Conservation (phyloP, 768 basidiomycete species). For the Lanmaoa rubissima region DNA sequence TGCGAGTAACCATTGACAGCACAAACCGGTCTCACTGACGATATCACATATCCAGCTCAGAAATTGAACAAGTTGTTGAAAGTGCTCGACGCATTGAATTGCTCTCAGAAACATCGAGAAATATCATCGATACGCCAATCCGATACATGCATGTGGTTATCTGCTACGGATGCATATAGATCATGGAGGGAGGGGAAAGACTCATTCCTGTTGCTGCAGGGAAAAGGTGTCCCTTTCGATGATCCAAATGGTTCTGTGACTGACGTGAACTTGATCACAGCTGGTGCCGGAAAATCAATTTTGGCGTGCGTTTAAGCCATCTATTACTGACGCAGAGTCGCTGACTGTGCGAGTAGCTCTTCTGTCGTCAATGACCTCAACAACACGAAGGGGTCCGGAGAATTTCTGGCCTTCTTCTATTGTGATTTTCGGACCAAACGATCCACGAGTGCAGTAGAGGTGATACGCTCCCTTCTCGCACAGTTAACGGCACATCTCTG, state of each 20-base stretch:
- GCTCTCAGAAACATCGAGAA: background rate
- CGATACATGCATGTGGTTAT: conserved; percentile 16
- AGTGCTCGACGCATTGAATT: background rate
- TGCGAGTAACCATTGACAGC: background rate
- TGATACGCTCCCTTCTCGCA: conserved; percentile 20
- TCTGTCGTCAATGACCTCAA: background rate
- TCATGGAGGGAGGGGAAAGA: conserved; percentile 4
- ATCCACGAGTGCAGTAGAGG: conserved; percentile 11
- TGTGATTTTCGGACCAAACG: conserved; percentile 18
- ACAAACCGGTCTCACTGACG: background rate
- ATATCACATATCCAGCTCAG: background rate
- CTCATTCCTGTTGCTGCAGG: conserved; percentile 15
- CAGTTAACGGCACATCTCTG: conserved; percentile 8
- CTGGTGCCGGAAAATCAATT: background rate
- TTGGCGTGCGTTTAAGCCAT: background rate
- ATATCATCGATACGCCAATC: background rate
- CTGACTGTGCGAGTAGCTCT: background rate
- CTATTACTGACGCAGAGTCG: too few relatives aligned
- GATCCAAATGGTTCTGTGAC: background rate
- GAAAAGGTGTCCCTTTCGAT: conserved; percentile 11
- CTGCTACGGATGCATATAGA: background rate
- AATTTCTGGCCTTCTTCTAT: conserved; percentile 18
- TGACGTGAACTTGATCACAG: background rate
- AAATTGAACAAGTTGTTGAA: background rate
- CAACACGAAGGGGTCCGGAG: background rate